These are phyloP conservation scores for Euphorbia schlechtendalii DNA, from an alignment of 441 rosid species.

Conservation along the genomic window DNA sequence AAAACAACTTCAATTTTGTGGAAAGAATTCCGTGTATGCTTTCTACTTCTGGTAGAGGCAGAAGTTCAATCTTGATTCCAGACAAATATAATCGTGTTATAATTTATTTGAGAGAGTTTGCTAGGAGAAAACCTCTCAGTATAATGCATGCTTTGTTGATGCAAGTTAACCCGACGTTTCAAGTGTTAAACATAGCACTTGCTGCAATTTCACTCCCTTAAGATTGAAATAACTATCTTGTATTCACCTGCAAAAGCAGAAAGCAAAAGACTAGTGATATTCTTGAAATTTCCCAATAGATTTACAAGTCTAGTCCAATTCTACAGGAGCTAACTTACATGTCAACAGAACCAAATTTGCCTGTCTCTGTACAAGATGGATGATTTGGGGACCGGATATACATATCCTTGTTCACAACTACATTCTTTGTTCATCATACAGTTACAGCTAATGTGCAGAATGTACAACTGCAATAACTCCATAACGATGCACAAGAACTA, in stretches of 20 bases:
- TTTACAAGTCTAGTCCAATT: neutral
- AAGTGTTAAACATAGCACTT: neutral
- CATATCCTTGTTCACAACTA: too few relatives aligned
- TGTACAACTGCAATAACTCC: neutral
- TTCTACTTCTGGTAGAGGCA: too few relatives aligned
- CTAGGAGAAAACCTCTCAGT: too few relatives aligned
- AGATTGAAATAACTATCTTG: neutral
- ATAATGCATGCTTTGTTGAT: too few relatives aligned
- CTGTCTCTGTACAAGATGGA: neutral
- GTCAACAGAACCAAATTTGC: neutral
- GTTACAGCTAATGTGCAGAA: slow-evolving; percentile 5
- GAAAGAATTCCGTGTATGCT: too few relatives aligned
- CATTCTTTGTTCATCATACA: neutral
- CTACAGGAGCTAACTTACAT: neutral
- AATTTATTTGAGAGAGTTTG: too few relatives aligned
- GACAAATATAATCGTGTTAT: too few relatives aligned
- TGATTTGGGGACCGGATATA: too few relatives aligned
- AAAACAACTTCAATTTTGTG: neutral
- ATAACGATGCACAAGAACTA: neutral
- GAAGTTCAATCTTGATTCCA: too few relatives aligned
- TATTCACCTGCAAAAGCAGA: neutral
- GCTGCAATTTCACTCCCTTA: neutral
- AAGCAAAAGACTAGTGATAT: neutral
- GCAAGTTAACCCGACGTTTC: too few relatives aligned
- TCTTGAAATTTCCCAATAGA: neutral